These are phyloP conservation scores for Hypoxylon rubiginosum DNA, from an alignment of 2,329 filamentous ascomycete species.

Conservation along the genomic window DNA sequence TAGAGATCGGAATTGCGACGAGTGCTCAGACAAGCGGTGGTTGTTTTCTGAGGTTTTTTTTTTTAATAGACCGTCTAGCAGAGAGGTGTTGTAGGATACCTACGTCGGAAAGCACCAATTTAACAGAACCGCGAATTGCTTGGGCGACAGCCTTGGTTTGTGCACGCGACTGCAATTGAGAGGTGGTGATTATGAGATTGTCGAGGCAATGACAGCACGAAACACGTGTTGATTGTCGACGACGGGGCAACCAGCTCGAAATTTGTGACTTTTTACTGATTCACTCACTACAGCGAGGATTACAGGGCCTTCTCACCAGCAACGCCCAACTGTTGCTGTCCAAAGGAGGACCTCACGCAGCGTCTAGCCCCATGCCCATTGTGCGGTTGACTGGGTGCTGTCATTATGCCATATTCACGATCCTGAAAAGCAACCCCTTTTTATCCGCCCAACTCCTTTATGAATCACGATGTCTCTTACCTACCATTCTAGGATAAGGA, in stretches of 20 bases:
- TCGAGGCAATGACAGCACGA: neutral
- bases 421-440: conserved; percentile 5
- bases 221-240: neutral
- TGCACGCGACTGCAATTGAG: neutral
- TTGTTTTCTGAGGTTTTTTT: neutral
- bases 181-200: neutral
- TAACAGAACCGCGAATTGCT: neutral
- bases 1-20: neutral
- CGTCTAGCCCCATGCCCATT: conserved; percentile 3
- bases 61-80: neutral
- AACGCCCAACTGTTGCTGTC: neutral
- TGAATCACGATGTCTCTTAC: neutral
- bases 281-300: neutral
- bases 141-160: neutral
- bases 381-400: conserved; percentile 2
- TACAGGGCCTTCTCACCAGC: neutral
- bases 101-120: neutral
- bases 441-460: neutral
- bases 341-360: neutral
- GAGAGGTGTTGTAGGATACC: neutral
- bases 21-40: neutral
- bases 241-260: neutral
- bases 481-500: neutral
- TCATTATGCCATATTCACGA: conserved; percentile 6
- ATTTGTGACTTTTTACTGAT: neutral